Percentiles rank a stretch among this genome's conserved stretches.
Evolutionary conservation across 768 basidiomycete genomes (phyloP).

Genomic region (Pisolithus tinctorius): DNA sequence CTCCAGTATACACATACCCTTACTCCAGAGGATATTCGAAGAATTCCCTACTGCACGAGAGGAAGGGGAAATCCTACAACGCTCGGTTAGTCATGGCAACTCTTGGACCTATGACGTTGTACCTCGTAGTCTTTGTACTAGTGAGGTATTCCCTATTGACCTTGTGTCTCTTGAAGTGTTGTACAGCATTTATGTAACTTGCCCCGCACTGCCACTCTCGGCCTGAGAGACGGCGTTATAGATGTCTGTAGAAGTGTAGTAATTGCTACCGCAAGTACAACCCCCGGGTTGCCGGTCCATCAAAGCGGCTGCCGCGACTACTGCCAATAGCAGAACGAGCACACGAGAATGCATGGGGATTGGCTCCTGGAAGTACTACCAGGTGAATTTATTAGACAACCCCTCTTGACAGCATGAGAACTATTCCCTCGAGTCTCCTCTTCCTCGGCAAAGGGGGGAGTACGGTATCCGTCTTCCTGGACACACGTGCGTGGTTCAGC

Average conservation of each 20-base stretch:
- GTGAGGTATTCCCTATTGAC: conserved; percentile 20
- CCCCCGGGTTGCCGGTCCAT: conserved; percentile 11
- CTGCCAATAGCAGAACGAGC: neutral
- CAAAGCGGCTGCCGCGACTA: neutral
- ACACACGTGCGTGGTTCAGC: too few relatives aligned
- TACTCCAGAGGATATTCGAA: conserved; percentile 20
- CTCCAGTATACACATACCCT: conserved; percentile 17
- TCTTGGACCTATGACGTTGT: neutral
- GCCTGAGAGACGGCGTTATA: conserved; percentile 13
- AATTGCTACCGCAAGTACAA: conserved; percentile 16
- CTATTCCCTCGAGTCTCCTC: too few relatives aligned
- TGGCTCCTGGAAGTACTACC: neutral
- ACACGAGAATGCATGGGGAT: neutral
- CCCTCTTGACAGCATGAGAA: too few relatives aligned
- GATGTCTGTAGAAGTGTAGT: conserved; percentile 14
- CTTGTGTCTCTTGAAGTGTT: neutral
- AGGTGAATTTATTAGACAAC: too few relatives aligned
- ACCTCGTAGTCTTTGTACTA: conserved; percentile 22
- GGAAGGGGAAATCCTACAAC: conserved; percentile 15
- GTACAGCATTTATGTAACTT: neutral
- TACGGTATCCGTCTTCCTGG: too few relatives aligned
- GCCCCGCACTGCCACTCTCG: conserved; percentile 16
- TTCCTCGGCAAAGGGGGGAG: too few relatives aligned
- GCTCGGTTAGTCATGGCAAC: neutral
- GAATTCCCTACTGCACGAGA: conserved; percentile 16